A percentile compares a stretch with the other conserved stretches of the same genome.
phyloP scores from a whole-genome alignment of 2,329 filamentous ascomycete species.

The Raffaelea deltoideospora region DNA sequence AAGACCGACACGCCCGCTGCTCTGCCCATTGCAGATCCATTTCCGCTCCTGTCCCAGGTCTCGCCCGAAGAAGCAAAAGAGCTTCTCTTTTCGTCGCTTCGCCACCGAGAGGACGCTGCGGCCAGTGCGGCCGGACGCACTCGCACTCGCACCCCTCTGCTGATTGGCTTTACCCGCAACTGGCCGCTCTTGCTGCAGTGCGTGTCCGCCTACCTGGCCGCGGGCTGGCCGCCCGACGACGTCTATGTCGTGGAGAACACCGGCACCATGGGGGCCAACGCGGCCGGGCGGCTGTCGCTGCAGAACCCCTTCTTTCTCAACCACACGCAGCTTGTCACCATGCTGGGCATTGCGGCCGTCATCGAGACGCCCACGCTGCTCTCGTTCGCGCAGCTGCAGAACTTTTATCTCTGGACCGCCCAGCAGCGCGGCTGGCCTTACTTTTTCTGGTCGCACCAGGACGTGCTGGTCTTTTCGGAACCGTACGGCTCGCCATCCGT shows the following conservation, averaged over 20 bases:
- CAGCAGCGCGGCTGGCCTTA: conserved; percentile 27
- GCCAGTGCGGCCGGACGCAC: conserved; percentile 10
- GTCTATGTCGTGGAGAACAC: conserved; percentile 47
- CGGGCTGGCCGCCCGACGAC: conserved; percentile 40
- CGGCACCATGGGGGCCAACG: conserved; percentile 37
- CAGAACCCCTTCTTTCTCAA: conserved; percentile 44
- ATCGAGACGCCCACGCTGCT: conserved; percentile 33
- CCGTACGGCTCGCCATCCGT: conserved; percentile 20
- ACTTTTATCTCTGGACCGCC: conserved; percentile 31
- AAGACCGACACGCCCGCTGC: too few relatives aligned
- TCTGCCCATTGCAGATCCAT: too few relatives aligned
- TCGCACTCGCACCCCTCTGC: conserved; percentile 24
- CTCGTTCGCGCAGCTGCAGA: conserved; percentile 37
- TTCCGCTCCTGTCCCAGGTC: conserved; percentile 21
- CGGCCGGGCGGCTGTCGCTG: conserved; percentile 27
- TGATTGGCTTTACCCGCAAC: conserved; percentile 44
- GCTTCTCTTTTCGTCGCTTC: too few relatives aligned
- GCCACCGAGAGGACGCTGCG: conserved; percentile 21
- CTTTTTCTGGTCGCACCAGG: conserved; percentile 40
- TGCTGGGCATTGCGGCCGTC: conserved; percentile 29
- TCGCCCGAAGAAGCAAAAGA: conserved; percentile 21
- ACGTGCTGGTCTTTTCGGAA: conserved; percentile 27
- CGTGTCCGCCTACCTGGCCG: conserved; percentile 40
- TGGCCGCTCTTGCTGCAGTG: conserved; percentile 40
- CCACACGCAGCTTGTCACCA: conserved; percentile 25